Percentiles rank a stretch among this genome's conserved stretches.
These are phyloP conservation scores for Aspergillus pseudonomiae DNA, from an alignment of 2,329 filamentous ascomycete species.

Conservation along the genomic window DNA sequence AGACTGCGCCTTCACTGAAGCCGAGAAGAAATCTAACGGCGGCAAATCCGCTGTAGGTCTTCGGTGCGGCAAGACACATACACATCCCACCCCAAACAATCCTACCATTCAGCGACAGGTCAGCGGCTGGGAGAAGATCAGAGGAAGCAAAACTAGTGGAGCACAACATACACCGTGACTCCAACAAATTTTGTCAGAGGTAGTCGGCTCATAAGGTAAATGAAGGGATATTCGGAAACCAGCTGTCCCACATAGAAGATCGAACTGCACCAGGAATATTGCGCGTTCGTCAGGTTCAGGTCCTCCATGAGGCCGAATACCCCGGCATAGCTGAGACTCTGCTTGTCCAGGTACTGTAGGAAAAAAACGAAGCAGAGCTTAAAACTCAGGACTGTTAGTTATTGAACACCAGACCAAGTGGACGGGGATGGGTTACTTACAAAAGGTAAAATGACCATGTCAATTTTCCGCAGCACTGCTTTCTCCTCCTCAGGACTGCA, in stretches of 20 bases:
- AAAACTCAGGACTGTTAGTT: background rate
- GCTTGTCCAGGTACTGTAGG: background rate
- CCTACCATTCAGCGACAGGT: background rate
- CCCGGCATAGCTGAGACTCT: background rate
- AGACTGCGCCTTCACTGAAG: constrained; percentile 50
- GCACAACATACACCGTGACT: background rate
- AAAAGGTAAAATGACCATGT: background rate
- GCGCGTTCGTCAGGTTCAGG: constrained; percentile 45
- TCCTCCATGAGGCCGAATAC: constrained; percentile 32
- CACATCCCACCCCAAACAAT: background rate
- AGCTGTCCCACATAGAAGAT: constrained; percentile 41
- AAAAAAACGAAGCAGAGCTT: background rate
- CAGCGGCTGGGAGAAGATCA: no score
- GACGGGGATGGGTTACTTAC: background rate
- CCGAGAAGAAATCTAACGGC: constrained; percentile 49
- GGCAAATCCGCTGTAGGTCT: constrained; percentile 44
- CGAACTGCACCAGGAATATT: constrained; percentile 53
- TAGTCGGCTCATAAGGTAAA: constrained; percentile 54
- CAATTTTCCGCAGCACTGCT: background rate
- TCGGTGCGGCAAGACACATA: constrained; percentile 30
- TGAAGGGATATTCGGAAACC: constrained; percentile 52
- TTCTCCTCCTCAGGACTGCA: background rate
- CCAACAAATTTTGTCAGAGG: constrained; percentile 34
- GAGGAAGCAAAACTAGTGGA: background rate
- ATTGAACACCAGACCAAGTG: background rate